These are phyloP conservation scores for Lactifluus rugatus DNA, from an alignment of 768 basidiomycete species.

Conservation along the genomic window DNA sequence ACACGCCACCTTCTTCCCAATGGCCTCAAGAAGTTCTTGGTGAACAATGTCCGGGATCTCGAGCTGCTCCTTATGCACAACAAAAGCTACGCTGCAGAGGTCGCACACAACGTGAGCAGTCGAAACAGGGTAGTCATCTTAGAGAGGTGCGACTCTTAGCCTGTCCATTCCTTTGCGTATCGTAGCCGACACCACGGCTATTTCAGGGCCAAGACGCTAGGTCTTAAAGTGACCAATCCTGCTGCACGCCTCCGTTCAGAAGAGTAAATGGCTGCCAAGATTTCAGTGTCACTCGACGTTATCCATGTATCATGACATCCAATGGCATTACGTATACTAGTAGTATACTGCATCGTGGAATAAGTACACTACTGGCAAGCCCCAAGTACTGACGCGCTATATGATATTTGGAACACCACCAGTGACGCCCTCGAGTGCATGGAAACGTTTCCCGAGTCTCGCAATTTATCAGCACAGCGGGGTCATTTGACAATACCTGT, in stretches of 20 bases:
- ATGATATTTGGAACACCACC: background rate
- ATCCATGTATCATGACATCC: slow-evolving; percentile 41
- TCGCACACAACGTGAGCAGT: slow-evolving; percentile 93
- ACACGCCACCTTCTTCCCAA: slow-evolving; percentile 94
- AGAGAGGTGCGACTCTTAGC: slow-evolving; percentile 48
- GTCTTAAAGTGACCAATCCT: slow-evolving; percentile 91
- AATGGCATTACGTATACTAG: slow-evolving; percentile 22
- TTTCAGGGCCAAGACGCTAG: slow-evolving; percentile 68
- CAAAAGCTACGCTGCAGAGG: slow-evolving; percentile 90
- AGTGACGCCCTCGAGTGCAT: background rate
- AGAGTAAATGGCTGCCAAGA: slow-evolving; percentile 50
- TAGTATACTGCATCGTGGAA: background rate
- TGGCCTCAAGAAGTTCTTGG: slow-evolving; percentile 92
- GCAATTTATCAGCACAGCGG: background rate
- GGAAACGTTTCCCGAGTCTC: background rate
- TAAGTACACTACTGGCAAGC: background rate
- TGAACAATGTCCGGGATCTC: slow-evolving; percentile 88
- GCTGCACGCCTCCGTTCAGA: slow-evolving; percentile 90
- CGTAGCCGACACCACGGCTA: background rate
- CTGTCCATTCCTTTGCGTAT: background rate
- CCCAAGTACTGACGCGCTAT: too few relatives aligned
- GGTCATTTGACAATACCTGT: background rate
- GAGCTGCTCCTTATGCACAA: slow-evolving; percentile 98
- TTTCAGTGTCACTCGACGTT: slow-evolving; percentile 31
- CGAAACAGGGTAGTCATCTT: slow-evolving; percentile 88